These are phyloP conservation scores for Termitomyces eurrhizus DNA, from an alignment of 768 basidiomycete species.

Conservation along the genomic window DNA sequence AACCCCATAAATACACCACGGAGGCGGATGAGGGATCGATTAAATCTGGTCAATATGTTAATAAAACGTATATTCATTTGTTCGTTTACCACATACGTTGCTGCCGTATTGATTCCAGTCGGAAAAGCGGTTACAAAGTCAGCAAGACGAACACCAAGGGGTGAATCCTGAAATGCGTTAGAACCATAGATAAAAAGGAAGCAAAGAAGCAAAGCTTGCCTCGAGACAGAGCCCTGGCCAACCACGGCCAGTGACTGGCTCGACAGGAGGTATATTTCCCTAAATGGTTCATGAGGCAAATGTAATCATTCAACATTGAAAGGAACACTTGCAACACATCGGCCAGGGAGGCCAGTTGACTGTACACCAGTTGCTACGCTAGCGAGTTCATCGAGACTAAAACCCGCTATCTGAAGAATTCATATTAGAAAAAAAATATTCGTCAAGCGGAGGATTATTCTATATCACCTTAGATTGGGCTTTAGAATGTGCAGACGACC, in stretches of 20 bases:
- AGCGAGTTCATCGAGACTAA: conserved; percentile 44
- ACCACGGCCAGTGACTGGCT: conserved; percentile 14
- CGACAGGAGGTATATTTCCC: conserved; percentile 42
- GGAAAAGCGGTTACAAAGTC: conserved; percentile 63
- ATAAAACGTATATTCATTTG: neutral
- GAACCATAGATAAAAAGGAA: neutral
- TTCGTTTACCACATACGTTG: conserved; percentile 43
- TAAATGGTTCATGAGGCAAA: neutral
- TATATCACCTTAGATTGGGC: conserved; percentile 33
- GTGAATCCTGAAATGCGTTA: conserved; percentile 30
- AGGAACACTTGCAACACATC: conserved; percentile 36
- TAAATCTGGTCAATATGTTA: conserved; percentile 10
- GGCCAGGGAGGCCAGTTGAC: conserved; percentile 33
- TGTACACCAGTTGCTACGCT: conserved; percentile 45
- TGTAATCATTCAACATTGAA: neutral
- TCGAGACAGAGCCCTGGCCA: conserved; percentile 55
- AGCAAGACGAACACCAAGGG: conserved; percentile 58
- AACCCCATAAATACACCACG: conserved; percentile 69
- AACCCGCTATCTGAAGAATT: conserved; percentile 25
- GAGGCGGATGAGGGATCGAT: conserved; percentile 56
- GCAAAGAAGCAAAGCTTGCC: conserved; percentile 17
- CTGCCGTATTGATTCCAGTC: conserved; percentile 58
- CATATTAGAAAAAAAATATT: neutral
- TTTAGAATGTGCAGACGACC: conserved; percentile 40
- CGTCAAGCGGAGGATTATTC: too few relatives aligned